Base-by-base conservation (phyloP, 192 early-diverging fungal genomes). In the Podila epicladia region DNA sequence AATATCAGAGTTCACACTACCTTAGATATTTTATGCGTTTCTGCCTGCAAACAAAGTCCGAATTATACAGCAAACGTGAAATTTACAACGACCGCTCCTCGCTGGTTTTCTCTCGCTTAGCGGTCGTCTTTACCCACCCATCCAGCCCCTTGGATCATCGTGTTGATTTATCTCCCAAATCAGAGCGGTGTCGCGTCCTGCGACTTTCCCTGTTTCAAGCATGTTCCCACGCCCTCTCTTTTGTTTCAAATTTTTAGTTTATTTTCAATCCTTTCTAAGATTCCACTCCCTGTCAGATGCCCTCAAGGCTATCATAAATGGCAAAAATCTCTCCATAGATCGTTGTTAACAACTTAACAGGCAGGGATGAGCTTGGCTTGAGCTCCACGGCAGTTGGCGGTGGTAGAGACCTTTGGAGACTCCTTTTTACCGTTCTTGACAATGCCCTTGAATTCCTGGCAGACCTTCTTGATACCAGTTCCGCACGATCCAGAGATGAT, bases 361-460 rank as follows among this genome's bases (percentile, higher is more conserved):
- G 62, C 62, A 22, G 62, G 62, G 62, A 64, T 64, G 35, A 26
- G 19, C 62, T 64, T 64, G 62, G 62, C 33, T 45, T 64, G 62
- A 48, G 35, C 62, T 11, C 62, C 62, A 64, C 62, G 62, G 35
- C 62, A 64, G 38, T 64, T 64, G 24, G 62, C 38, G 22, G 62
- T 64, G 38, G 62, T 64, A 22, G 33, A 41, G 62, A 64, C 62
- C 22, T 64, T 41, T 15, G 62, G 62, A 35, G 62, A 64, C 19
- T 64, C 62, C 35, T 64, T 64, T 45, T 64, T 64, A 24, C 62
- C 62, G 62, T 64, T 64, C 62, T 64, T 64, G 62, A 64, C 38
- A 64, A 64, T 64, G n/a, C 62, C 62, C 62, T 64, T 64, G 62
- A 64, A 64, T 45, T 64, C 62, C 38, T 64, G 62, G 35, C 62